A percentile compares a stretch with the other conserved stretches of the same genome.
Evolutionary conservation across 371 early-diverging fungal genomes (phyloP).

Genomic region (Parasitella parasitica): DNA sequence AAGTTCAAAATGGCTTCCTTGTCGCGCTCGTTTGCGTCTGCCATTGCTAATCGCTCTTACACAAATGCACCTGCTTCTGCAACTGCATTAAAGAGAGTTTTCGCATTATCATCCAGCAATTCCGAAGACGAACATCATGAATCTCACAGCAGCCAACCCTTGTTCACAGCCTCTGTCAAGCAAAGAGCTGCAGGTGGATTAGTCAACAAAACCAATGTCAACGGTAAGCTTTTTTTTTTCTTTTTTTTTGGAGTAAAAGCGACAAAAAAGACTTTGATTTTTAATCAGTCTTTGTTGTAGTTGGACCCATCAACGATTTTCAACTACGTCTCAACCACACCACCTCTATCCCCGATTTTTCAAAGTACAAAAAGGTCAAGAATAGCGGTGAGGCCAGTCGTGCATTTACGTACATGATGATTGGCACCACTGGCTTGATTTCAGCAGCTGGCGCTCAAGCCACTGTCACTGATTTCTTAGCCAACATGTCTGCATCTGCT

Average conservation of each 20-base stretch:
- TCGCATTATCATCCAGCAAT: constrained; percentile 21
- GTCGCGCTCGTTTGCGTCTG: constrained; percentile 49
- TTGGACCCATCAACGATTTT: constrained; percentile 34
- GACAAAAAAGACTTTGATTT: no score
- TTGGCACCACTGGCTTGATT: constrained; percentile 88
- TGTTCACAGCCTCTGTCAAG: constrained; percentile 35
- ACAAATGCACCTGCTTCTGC: constrained; percentile 46
- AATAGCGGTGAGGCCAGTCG: constrained; percentile 70
- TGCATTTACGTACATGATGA: constrained; percentile 90
- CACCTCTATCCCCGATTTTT: constrained; percentile 66
- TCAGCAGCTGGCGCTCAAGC: constrained; percentile 89
- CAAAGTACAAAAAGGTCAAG: constrained; percentile 63
- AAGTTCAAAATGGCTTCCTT: constrained; percentile 43
- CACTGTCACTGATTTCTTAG: constrained; percentile 87
- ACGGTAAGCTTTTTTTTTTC: constrained; percentile 23
- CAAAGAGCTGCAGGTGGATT: constrained; percentile 37
- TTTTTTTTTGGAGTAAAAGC: no score
- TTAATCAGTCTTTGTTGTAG: no score
- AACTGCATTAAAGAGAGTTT: constrained; percentile 44
- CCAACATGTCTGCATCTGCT: constrained; percentile 93
- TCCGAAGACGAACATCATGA: constrained; percentile 46
- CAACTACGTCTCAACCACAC: constrained; percentile 62
- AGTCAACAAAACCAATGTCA: constrained; percentile 33
- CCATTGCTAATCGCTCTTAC: constrained; percentile 47
- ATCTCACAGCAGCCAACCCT: constrained; percentile 22